These are phyloP conservation scores for Solanum microdontum DNA, from an alignment of 257 asterid genomes.

Conservation along the genomic window DNA sequence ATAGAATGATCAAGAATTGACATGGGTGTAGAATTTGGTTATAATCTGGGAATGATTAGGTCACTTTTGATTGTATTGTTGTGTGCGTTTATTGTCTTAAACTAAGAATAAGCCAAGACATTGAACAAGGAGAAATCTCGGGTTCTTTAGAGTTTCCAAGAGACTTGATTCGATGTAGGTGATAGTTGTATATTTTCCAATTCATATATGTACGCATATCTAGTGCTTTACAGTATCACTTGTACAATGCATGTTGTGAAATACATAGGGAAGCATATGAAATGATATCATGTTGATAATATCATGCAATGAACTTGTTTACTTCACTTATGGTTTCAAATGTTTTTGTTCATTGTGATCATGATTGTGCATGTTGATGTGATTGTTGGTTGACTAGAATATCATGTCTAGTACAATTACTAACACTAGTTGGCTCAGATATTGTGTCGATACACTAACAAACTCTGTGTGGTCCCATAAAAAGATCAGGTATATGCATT, in stretches of 20 bases:
- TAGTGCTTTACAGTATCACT: neutral
- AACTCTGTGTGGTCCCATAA: neutral
- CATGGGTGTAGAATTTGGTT: neutral
- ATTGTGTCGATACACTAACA: neutral
- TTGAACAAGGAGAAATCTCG: neutral
- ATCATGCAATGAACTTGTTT: neutral
- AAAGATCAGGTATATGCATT: neutral
- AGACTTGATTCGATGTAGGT: neutral
- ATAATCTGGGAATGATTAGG: neutral
- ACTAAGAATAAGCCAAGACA: neutral
- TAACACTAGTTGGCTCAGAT: neutral
- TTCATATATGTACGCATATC: neutral
- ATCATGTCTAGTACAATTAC: neutral
- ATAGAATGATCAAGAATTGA: neutral
- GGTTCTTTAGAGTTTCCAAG: neutral
- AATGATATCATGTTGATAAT: neutral
- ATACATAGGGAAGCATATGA: neutral
- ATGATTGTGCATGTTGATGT: neutral
- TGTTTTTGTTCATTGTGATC: no score
- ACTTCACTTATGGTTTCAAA: neutral
- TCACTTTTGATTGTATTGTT: neutral
- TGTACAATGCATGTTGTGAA: neutral
- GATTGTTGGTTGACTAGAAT: neutral
- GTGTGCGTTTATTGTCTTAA: neutral
- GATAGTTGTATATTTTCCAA: neutral